phyloP scores from a whole-genome alignment of 768 basidiomycete species.

The Pholiota molesta region DNA sequence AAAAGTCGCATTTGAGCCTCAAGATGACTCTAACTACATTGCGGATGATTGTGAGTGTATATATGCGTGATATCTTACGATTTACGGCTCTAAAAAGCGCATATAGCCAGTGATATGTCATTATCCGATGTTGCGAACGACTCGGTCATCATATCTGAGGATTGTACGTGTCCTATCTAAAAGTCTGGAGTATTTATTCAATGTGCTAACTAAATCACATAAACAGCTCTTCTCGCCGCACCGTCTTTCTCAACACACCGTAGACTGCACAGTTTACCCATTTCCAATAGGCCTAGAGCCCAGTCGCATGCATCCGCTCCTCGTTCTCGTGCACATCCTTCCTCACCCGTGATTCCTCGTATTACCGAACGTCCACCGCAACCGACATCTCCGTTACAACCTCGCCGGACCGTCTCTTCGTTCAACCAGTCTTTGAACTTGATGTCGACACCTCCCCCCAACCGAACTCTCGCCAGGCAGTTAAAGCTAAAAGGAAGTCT shows the following conservation, averaged over 20 bases:
- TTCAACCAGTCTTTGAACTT: conserved; percentile 38
- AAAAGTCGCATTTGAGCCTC: conserved; percentile 52
- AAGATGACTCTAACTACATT: conserved; percentile 51
- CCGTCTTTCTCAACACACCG: conserved; percentile 51
- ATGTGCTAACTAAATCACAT: conserved; percentile 12
- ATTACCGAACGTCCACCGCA: conserved; percentile 30
- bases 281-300: conserved; percentile 56
- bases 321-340: conserved; percentile 30
- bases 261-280: conserved; percentile 32
- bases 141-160: conserved; percentile 48
- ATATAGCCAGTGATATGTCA: conserved; percentile 55
- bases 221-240: conserved; percentile 46
- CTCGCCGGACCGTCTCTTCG: conserved; percentile 31
- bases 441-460: conserved; percentile 71
- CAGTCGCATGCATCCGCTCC: conserved; percentile 54
- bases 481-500: conserved; percentile 70
- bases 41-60: conserved; percentile 48
- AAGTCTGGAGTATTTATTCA: background rate
- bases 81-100: conserved; percentile 37
- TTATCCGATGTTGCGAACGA: conserved; percentile 52
- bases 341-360: conserved; percentile 40
- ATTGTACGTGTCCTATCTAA: conserved; percentile 37
- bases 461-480: conserved; percentile 53
- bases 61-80: conserved; percentile 17
- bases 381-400: conserved; percentile 36